Base-by-base conservation (phyloP, 163 green algal species). In the Prototheca wickerhamii region DNA sequence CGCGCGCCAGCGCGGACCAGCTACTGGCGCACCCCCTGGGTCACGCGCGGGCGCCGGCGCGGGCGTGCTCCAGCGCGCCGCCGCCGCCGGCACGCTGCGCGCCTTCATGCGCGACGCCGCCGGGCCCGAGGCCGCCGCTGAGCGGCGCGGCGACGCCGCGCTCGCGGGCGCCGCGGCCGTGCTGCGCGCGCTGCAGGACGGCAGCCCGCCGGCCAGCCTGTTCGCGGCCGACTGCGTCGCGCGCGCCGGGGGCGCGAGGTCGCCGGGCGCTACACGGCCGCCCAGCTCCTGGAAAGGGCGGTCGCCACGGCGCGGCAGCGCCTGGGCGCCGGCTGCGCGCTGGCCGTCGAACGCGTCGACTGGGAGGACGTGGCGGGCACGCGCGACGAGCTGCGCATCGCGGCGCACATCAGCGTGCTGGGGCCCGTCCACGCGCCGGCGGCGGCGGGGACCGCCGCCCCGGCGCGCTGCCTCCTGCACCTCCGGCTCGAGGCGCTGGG, bases 1-100 rank as follows among this genome's bases (percentile, higher is more conserved):
- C 77, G 70, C 74, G 91, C 3, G 82, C 86, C 4, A 80, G 73
- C 4, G 89, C 88, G 6, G 73, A 86, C 42, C 54, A 81, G 51
- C 79, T 95, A 60, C 74, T 95, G 40, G 32, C 26, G 8, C 89
- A 96, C 71, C 83, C n/a, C 89, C 12, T 96, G 86, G 65, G 72
- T 96, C 18, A 18, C 26, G n/a, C 31, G 37, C 37, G 37, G 46
- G 20, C 46, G 46, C 46, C 0, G 12, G 26, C 15, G 46, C 15
- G 6, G 46, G 46, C 53, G 15, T 37, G 53, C 53, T 42, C 23
- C 53, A 60, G 53, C 53, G 15, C 12, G 18, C 26, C 12, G 29
- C 53, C 10, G 10, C n/a, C 23, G 29, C 53, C 8, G 29, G 12
- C 29, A 25, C 28, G 53, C 29, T 60, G 10, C 28, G 53, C 28